These are phyloP conservation scores for Phytophthora pinifolia DNA, from an alignment of 352 stramenopile genomes.

Conservation along the genomic window DNA sequence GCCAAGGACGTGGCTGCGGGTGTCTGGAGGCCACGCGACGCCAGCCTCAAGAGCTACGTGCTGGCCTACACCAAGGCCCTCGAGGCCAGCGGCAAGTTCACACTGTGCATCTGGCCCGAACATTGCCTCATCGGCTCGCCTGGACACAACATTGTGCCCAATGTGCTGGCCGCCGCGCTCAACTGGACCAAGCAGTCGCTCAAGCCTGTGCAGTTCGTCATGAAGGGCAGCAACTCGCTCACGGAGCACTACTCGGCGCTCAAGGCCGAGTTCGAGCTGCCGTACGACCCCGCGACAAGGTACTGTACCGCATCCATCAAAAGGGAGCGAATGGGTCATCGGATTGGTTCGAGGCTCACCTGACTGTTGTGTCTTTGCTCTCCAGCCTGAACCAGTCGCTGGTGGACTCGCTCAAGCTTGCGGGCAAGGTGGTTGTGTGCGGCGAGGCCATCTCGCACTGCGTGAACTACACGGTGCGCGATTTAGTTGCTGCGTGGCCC, in stretches of 20 bases:
- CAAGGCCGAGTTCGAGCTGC: conserved; percentile 91
- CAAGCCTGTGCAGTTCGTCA: conserved; percentile 84
- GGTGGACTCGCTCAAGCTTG: conserved; percentile 83
- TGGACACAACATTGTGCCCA: conserved; percentile 88
- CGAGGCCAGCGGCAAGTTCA: conserved; percentile 89
- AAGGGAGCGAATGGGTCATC: conserved; percentile 1
- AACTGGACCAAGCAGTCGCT: conserved; percentile 78
- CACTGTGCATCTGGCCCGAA: conserved; percentile 96
- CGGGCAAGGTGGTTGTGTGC: conserved; percentile 89
- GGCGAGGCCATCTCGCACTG: conserved; percentile 96
- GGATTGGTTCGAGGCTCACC: conserved; percentile 3
- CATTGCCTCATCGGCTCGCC: conserved; percentile 94
- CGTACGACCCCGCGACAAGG: conserved; percentile 66
- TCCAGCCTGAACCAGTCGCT: conserved; percentile 83
- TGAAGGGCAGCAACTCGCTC: conserved; percentile 94
- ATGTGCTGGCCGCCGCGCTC: conserved; percentile 82
- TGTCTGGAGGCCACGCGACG: conserved; percentile 60
- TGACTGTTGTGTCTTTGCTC: conserved; percentile 22
- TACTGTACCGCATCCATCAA: conserved; percentile 9
- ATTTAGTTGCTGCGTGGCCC: conserved; percentile 89
- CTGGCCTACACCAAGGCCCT: conserved; percentile 91
- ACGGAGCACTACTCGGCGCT: conserved; percentile 97
- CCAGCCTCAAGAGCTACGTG: conserved; percentile 79
- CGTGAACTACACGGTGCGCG: conserved; percentile 96
- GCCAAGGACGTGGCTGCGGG: conserved; percentile 66